A percentile compares a stretch with the other conserved stretches of the same genome.
Evolutionary conservation across 352 stramenopile genomes (phyloP).

Genomic region (Globisporangium canariense): DNA sequence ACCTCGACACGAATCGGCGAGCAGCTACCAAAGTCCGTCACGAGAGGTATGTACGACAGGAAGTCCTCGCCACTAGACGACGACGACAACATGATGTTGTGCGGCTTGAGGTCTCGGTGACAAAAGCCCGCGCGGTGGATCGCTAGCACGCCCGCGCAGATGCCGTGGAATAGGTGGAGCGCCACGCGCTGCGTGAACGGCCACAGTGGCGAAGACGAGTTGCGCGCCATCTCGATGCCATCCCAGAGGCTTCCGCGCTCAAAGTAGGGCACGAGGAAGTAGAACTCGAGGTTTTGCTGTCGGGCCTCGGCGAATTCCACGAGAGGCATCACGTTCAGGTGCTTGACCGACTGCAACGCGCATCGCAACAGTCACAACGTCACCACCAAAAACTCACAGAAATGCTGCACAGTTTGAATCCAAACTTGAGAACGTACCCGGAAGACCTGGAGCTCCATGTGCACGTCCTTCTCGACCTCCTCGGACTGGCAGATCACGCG

Average conservation of each 20-base stretch:
- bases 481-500: slow-evolving; percentile 79
- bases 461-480: slow-evolving; percentile 72
- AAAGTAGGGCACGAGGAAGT: slow-evolving; percentile 85
- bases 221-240: slow-evolving; percentile 51
- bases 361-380: neutral
- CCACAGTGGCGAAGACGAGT: slow-evolving; percentile 77
- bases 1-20: slow-evolving; percentile 68
- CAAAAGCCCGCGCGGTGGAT: slow-evolving; percentile 79
- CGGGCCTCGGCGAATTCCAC: slow-evolving; percentile 75
- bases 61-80: slow-evolving; percentile 59
- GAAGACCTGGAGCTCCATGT: slow-evolving; percentile 77
- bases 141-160: slow-evolving; percentile 72
- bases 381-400: neutral
- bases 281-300: slow-evolving; percentile 71
- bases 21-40: slow-evolving; percentile 86
- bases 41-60: slow-evolving; percentile 71
- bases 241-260: slow-evolving; percentile 82
- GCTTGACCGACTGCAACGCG: slow-evolving; percentile 55
- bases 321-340: slow-evolving; percentile 77
- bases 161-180: slow-evolving; percentile 81
- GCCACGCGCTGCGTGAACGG: slow-evolving; percentile 81
- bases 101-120: slow-evolving; percentile 83
- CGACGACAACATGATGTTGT: slow-evolving; percentile 79
- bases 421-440: slow-evolving; percentile 29
- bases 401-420: neutral